Evolutionary conservation across 1,284 basidiomycete species (phyloP).

Genomic region (Malassezia slooffiae): DNA sequence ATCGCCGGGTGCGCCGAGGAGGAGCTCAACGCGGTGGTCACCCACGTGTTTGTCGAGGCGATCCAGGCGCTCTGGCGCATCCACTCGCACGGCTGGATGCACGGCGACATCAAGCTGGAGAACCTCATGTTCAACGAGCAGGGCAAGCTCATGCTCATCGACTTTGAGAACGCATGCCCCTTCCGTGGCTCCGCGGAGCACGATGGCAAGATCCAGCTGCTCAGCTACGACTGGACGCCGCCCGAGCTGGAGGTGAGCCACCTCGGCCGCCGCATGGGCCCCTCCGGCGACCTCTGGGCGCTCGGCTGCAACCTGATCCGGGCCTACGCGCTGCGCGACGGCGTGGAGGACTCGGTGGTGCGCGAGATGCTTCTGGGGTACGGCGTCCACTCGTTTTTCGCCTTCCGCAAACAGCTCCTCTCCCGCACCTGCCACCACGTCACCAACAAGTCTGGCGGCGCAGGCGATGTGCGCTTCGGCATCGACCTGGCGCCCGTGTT

Average conservation of each 20-base stretch:
- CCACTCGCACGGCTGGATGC: constrained; percentile 41
- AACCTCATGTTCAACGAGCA: constrained; percentile 42
- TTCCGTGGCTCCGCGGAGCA: constrained; percentile 34
- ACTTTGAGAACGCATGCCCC: constrained; percentile 43
- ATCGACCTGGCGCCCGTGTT: constrained; percentile 16
- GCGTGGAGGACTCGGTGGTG: constrained; percentile 29
- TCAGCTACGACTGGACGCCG: constrained; percentile 42
- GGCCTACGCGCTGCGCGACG: constrained; percentile 39
- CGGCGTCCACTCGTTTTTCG: constrained; percentile 28
- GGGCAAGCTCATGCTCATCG: constrained; percentile 33
- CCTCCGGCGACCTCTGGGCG: constrained; percentile 39
- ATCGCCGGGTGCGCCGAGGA: constrained; percentile 41
- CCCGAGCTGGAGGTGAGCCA: constrained; percentile 33
- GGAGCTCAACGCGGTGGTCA: constrained; percentile 33
- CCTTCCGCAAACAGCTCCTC: constrained; percentile 18
- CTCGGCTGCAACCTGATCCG: constrained; percentile 39
- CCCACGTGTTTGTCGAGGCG: constrained; percentile 32
- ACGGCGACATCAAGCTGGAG: constrained; percentile 44
- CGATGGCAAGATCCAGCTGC: constrained; percentile 36
- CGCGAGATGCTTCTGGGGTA: constrained; percentile 30
- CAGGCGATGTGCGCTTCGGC: constrained; percentile 1
- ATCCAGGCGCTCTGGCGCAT: constrained; percentile 29
- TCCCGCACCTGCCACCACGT: constrained; percentile 10
- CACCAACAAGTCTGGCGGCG: not conserved
- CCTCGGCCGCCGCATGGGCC: constrained; percentile 36